Base-by-base conservation (phyloP, 768 basidiomycete species). In the Antrodiella citrinella region DNA sequence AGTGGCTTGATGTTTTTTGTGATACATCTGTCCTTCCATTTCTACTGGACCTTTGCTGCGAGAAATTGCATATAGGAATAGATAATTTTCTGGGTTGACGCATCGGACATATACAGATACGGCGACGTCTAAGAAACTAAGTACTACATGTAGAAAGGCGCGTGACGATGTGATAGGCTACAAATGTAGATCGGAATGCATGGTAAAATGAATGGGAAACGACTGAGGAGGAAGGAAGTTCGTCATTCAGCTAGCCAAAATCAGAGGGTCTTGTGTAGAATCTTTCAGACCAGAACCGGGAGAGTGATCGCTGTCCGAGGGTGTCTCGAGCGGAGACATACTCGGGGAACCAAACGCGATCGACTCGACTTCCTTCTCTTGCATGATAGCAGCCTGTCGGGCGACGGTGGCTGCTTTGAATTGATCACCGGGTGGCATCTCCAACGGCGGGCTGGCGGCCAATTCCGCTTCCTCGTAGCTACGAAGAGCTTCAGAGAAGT, bases 401-500 rank as follows among this genome's bases (percentile, higher is more conserved):
- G 76, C 75, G 46, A 77, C 76, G 15, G 70, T 69, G 1, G 76
- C 75, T 45, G 64, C 65, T 48, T 78, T 78, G 53, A 69, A 80
- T 24, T 61, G 69, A n/a, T 72, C 72, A 24, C 78, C 78, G 3
- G 68, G 59, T 0, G 78, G 69, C 57, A 76, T 63, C 51, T 74
- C 69, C 9, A 64, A 59, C 5, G 74, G 70, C 47, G 77, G 73
- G 47, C 67, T 73, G 44, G 73, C 69, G 21, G 74, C 72, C 54
- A 77, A 69, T 58, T 84, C 81, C 2, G 73, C 74, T 51, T 82
- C 81, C 55, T 87, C 83, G 57, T 84, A 87, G 53, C 71, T 80
- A 45, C 77, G 62, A 30, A 91, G 70, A 7, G 82, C 78, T 59
- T 84, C 85, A 48, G 84, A 78, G 65, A 91, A 84, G 48, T 86